These are phyloP conservation scores for Penicillium waksmanii DNA, from an alignment of 495 filamentous ascomycete species.

Conservation along the genomic window DNA sequence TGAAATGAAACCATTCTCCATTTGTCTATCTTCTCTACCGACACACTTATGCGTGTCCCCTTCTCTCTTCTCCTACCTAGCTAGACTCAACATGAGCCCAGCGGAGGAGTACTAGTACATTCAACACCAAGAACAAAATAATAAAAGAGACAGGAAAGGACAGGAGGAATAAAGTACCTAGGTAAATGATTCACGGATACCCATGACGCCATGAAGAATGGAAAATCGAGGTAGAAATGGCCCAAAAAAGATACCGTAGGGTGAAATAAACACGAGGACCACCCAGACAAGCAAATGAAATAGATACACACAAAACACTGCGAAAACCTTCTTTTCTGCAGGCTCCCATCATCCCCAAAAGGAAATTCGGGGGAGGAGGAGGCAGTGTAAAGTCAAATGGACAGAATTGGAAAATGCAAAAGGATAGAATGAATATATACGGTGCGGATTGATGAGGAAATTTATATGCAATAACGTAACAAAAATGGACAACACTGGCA, in stretches of 20 bases:
- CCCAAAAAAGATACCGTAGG: not conserved
- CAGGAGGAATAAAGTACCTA: not conserved
- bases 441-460: constrained; percentile 9
- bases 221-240: not conserved
- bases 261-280: constrained; percentile 10
- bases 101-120: not conserved
- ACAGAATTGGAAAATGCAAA: constrained; percentile 2
- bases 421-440: constrained; percentile 13
- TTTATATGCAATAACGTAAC: not conserved
- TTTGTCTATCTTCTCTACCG: constrained; percentile 4
- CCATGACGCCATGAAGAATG: constrained; percentile 1
- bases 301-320: not conserved
- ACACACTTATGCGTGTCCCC: not conserved
- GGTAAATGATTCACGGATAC: constrained; percentile 5
- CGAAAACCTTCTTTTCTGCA: constrained; percentile 16
- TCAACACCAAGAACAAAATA: not conserved
- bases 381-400: constrained; percentile 3
- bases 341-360: not conserved
- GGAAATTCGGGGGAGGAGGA: not conserved
- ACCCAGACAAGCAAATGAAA: constrained; percentile 7
- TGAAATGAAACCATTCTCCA: constrained; percentile 1
- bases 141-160: not conserved
- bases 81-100: not conserved
- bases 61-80: not conserved
- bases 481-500: not conserved